These are phyloP conservation scores for Amaranthus tricolor DNA, from an alignment of 179 eudicot species.

Conservation along the genomic window DNA sequence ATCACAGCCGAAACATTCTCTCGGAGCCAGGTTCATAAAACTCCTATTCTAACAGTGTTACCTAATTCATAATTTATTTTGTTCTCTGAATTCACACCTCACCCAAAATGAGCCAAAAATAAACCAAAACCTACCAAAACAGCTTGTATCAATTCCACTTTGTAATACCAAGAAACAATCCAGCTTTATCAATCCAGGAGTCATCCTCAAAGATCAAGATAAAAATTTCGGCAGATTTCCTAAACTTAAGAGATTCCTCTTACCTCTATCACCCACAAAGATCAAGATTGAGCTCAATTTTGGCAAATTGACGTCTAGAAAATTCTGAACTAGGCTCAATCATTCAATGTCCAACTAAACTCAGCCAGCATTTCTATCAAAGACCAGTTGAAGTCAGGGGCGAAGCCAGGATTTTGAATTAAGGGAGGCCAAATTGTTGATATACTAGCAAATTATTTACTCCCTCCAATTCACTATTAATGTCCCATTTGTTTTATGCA, in stretches of 20 bases:
- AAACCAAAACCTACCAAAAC: too few species aligned
- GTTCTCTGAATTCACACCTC: too few species aligned
- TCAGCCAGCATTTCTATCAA: not conserved
- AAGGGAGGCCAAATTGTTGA: too few species aligned
- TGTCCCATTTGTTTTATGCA: too few species aligned
- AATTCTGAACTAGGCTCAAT: not conserved
- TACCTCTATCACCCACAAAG: not conserved
- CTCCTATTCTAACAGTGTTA: not conserved
- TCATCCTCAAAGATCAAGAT: not conserved
- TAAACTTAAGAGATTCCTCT: not conserved
- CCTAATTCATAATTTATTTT: too few species aligned
- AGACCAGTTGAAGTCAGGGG: not conserved
- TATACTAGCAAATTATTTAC: too few species aligned
- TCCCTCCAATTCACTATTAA: too few species aligned
- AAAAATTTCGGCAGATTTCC: not conserved
- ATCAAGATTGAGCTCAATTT: not conserved
- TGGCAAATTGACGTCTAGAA: not conserved
- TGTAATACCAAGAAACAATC: not conserved
- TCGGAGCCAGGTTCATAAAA: not conserved
- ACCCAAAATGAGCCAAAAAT: too few species aligned
- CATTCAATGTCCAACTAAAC: not conserved
- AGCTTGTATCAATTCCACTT: not conserved
- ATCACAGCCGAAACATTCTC: slow-evolving; percentile 7
- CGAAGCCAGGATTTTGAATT: too few species aligned
- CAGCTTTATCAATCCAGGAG: not conserved